Base-by-base conservation (phyloP, 129 eudicot species). In the Lonicera japonica region DNA sequence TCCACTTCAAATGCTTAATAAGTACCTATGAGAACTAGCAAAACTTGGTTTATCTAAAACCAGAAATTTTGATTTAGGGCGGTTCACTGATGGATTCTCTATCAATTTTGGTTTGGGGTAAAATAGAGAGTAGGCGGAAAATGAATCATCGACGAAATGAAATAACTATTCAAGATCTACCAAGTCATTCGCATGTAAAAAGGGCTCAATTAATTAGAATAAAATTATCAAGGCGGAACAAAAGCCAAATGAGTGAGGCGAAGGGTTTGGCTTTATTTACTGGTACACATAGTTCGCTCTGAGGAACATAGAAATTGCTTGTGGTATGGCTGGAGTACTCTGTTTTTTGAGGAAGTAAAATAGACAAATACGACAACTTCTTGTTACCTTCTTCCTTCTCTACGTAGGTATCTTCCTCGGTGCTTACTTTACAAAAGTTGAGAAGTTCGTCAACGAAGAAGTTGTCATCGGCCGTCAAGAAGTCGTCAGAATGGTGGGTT, bases 91-190 rank as follows among this genome's bases (percentile, higher is more conserved):
- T 53, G 68, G 63, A 25, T 52, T 52, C 8, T 68, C 73, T 14
- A 71, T 66, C 8, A 68, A 45, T 41, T 85, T 84, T 4, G 69
- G 81, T 64, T 75, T 67, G 0, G 74, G 65, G 41, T 60, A 65
- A 16, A 73, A 70, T 36, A 66, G 55, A 0, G 77, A 77, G 58
- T 84, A 82, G 5, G 79, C 83, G 56, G 85, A 34, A 62, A 79
- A 73, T 40, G 87, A 77, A 4, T 86, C 95, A 18, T 83, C 90
- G 66, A 86, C 90, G 63, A 86, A 83, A 54, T 86, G 79, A 21
- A 90, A 86, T 23, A 80, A 53, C 95, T 90, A 86, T 68, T 86
- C 87, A 39, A 86, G 74, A 61, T 77, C 86, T 57, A 80, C 94
- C 68, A 84, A 73, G 79, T 83, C 87, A 66, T 80, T 86, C 48